Conservation (phyloP, 495 filamentous ascomycete genomes). For the Geoglossum glabrum region DNA sequence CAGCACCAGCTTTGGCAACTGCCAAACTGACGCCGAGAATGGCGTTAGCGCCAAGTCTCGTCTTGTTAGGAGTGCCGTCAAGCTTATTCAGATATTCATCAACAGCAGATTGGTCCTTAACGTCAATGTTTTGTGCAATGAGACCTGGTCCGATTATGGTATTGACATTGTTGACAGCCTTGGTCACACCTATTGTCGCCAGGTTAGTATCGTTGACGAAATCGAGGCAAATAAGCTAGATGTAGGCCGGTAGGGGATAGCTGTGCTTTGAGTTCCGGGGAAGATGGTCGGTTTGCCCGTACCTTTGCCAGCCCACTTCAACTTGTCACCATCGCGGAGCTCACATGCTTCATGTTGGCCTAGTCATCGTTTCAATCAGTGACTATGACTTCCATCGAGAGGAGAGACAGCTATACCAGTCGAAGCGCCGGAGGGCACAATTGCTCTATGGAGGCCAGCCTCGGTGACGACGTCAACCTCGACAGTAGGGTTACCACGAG, state of each 20-base stretch:
- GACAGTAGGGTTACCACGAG: conserved; percentile 92
- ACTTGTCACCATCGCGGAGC: conserved; percentile 96
- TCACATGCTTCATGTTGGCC: conserved; percentile 96
- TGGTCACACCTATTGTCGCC: conserved; percentile 41
- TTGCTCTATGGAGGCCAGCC: conserved; percentile 92
- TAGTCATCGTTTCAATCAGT: conserved; percentile 13
- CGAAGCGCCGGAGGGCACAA: conserved; percentile 94
- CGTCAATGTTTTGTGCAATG: conserved; percentile 84
- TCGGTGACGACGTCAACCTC: conserved; percentile 93
- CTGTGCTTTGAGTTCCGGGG: background rate
- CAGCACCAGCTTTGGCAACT: conserved; percentile 92
- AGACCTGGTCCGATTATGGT: conserved; percentile 71
- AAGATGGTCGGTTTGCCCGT: background rate
- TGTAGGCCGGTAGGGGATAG: background rate
- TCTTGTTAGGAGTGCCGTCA: conserved; percentile 94
- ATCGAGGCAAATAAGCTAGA: background rate
- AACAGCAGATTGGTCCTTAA: conserved; percentile 88
- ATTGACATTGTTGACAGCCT: conserved; percentile 96
- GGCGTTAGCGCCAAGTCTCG: conserved; percentile 93
- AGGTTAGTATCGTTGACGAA: background rate
- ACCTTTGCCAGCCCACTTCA: conserved; percentile 91
- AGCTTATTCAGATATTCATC: conserved; percentile 92
- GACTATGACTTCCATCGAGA: background rate
- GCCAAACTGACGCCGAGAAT: conserved; percentile 93
- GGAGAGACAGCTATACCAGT: conserved; percentile 43